Evolutionary conservation across 495 filamentous ascomycete species (phyloP).

Genomic region (Monascus purpureus): DNA sequence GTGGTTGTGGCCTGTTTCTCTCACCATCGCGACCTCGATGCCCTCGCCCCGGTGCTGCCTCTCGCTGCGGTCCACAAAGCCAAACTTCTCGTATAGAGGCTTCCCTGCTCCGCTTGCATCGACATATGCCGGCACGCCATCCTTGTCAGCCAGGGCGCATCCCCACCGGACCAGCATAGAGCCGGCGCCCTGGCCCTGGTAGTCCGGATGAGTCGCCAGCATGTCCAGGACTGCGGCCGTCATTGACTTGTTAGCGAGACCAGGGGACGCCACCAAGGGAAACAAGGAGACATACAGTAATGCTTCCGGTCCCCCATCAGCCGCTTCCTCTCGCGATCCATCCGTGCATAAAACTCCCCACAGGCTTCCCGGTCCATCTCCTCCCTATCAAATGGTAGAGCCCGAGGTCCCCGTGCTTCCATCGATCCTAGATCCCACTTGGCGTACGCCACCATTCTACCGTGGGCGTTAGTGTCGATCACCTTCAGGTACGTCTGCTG

Average conservation of each 20-base stretch:
- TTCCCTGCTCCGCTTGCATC: slow-evolving; percentile 18
- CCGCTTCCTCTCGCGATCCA: slow-evolving; percentile 7
- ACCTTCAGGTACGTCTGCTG: slow-evolving; percentile 16
- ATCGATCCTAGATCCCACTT: slow-evolving; percentile 11
- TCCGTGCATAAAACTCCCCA: slow-evolving; percentile 11
- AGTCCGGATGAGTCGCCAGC: slow-evolving; percentile 34
- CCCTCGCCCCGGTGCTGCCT: too few relatives aligned
- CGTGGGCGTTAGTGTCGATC: slow-evolving; percentile 10
- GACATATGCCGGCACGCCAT: slow-evolving; percentile 15
- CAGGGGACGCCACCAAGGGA: not conserved
- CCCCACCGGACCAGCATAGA: slow-evolving; percentile 37
- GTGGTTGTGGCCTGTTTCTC: too few relatives aligned
- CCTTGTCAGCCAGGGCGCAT: slow-evolving; percentile 24
- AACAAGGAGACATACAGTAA: slow-evolving; percentile 13
- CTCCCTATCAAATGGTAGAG: slow-evolving; percentile 1
- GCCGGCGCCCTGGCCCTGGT: slow-evolving; percentile 34
- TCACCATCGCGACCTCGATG: not conserved
- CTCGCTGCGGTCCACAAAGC: slow-evolving; percentile 17
- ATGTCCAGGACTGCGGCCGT: slow-evolving; percentile 27
- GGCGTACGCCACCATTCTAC: slow-evolving; percentile 10
- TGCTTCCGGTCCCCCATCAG: slow-evolving; percentile 12
- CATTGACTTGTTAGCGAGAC: not conserved
- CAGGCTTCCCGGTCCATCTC: slow-evolving; percentile 8
- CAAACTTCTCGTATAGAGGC: slow-evolving; percentile 15
- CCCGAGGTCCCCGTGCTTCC: slow-evolving; percentile 5